These are phyloP conservation scores for Polychaeton citri DNA, from an alignment of 2,329 filamentous ascomycete genomes.

Conservation along the genomic window DNA sequence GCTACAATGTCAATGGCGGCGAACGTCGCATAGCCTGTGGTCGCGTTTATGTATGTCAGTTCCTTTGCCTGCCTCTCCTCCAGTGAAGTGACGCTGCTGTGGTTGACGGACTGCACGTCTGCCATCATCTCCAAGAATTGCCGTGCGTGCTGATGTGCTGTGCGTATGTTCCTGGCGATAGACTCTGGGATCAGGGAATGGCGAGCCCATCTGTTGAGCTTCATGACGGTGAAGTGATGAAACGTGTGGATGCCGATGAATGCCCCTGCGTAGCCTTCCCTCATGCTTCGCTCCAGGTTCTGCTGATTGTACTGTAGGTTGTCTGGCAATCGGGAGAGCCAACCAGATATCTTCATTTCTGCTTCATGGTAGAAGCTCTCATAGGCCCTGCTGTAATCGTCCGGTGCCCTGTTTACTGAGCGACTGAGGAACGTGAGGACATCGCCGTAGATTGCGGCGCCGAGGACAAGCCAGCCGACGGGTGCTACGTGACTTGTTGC, in stretches of 20 bases:
- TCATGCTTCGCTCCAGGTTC: conserved; percentile 45
- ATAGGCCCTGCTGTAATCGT: conserved; percentile 29
- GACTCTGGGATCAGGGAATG: conserved; percentile 29
- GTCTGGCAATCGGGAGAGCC: conserved; percentile 44
- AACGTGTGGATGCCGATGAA: conserved; percentile 54
- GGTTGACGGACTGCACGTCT: conserved; percentile 9
- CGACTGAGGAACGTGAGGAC: conserved; percentile 48
- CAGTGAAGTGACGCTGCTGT: conserved; percentile 6
- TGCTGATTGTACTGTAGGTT: conserved; percentile 40
- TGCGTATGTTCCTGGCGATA: conserved; percentile 33
- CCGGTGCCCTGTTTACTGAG: conserved; percentile 28
- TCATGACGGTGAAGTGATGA: conserved; percentile 52
- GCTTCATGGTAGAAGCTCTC: conserved; percentile 41
- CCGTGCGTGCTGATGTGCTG: conserved; percentile 40
- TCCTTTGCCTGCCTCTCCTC: conserved; percentile 2
- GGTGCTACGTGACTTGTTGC: conserved; percentile 31
- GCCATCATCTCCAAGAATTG: conserved; percentile 32
- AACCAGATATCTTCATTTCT: conserved; percentile 41
- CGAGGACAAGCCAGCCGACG: conserved; percentile 49
- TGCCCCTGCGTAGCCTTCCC: conserved; percentile 41
- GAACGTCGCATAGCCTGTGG: conserved; percentile 45
- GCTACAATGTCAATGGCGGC: conserved; percentile 55
- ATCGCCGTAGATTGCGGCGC: conserved; percentile 53
- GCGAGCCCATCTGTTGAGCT: conserved; percentile 49
- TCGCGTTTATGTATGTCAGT: conserved; percentile 4